phyloP scores from a whole-genome alignment of 2,329 filamentous ascomycete species.

The Geoglossum cookeanum region DNA sequence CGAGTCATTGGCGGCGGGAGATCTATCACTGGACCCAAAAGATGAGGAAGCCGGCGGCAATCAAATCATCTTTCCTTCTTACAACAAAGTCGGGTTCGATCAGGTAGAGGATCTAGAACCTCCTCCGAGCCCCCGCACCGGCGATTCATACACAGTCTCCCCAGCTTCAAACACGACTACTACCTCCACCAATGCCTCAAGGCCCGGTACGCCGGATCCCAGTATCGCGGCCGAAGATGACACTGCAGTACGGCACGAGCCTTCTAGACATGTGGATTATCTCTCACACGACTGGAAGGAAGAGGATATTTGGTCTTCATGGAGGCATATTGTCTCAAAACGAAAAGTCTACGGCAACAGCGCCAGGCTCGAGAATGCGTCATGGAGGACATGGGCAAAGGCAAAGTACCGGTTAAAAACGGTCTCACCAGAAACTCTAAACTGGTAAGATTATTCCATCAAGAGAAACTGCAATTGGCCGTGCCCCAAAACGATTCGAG shows the following conservation, averaged over 20 bases:
- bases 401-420: constrained; percentile 73
- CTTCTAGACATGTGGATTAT: constrained; percentile 85
- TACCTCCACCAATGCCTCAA: constrained; percentile 19
- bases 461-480: not conserved
- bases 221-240: constrained; percentile 57
- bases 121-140: constrained; percentile 1
- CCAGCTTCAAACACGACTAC: constrained; percentile 25
- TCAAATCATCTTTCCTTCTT: constrained; percentile 24
- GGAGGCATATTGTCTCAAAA: constrained; percentile 78
- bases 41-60: constrained; percentile 13
- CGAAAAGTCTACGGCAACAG: constrained; percentile 63
- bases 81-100: constrained; percentile 18
- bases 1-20: constrained; percentile 20
- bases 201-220: constrained; percentile 28
- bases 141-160: not conserved
- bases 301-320: constrained; percentile 94
- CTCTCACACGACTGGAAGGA: constrained; percentile 84
- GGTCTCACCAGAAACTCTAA: constrained; percentile 75
- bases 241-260: constrained; percentile 51
- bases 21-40: constrained; percentile 18
- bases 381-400: constrained; percentile 94
- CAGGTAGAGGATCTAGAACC: constrained; percentile 2
- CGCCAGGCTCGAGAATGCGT: constrained; percentile 78
- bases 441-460: constrained; percentile 46
- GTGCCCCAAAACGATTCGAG: too few species aligned